A percentile compares a stretch with the other conserved stretches of the same genome.
Evolutionary conservation across 805 yeast genomes (phyloP).

Genomic region (Millerozyma acaciae): DNA sequence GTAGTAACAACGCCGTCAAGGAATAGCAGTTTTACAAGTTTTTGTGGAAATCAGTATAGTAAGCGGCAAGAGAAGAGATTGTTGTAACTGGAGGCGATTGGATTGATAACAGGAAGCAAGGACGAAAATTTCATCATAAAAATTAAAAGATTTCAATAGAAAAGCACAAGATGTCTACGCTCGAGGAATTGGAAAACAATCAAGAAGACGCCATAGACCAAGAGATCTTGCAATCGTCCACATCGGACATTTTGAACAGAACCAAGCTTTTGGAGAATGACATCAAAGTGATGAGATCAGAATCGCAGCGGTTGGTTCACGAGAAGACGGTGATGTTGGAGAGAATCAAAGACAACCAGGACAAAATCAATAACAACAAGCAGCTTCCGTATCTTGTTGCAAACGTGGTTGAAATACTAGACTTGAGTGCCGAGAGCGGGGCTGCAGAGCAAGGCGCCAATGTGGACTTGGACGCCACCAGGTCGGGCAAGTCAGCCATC

Average conservation of each 20-base stretch:
- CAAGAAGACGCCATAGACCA: conserved; percentile 67
- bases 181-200: conserved; percentile 71
- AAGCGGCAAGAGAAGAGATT: too few species aligned
- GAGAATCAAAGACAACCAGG: conserved; percentile 92
- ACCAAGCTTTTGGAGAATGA: conserved; percentile 89
- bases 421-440: conserved; percentile 78
- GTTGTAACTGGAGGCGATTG: too few species aligned
- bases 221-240: conserved; percentile 74
- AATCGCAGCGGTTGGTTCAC: conserved; percentile 83
- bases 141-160: background rate
- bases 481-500: conserved; percentile 96
- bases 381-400: conserved; percentile 96
- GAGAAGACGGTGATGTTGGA: conserved; percentile 92
- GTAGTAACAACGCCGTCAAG: too few species aligned
- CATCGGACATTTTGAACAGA: conserved; percentile 80
- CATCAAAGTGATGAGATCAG: conserved; percentile 91
- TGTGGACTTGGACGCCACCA: conserved; percentile 84
- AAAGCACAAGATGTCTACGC: conserved; percentile 58
- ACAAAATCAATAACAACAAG: conserved; percentile 90
- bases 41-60: too few species aligned
- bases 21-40: too few species aligned
- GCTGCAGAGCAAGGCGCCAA: conserved; percentile 92
- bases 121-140: too few species aligned
- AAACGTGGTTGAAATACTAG: conserved; percentile 90
- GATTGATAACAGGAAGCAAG: too few species aligned